These are phyloP conservation scores for Backusella macrospora DNA, from an alignment of 192 early-diverging fungal species.

Conservation along the genomic window DNA sequence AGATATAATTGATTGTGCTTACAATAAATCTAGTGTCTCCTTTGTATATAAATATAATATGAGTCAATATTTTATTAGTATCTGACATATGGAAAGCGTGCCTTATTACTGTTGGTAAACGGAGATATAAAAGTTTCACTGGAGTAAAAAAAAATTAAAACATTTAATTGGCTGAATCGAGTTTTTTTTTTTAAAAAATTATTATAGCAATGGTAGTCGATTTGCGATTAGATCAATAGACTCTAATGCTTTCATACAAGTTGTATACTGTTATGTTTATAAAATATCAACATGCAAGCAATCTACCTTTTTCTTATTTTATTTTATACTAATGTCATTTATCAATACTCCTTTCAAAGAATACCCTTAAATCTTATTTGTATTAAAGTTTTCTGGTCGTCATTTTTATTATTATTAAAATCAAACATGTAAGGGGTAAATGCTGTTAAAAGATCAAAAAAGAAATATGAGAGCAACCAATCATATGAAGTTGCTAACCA, in stretches of 20 bases:
- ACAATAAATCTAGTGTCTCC: too few relatives aligned
- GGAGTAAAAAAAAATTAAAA: background rate
- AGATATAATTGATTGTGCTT: too few relatives aligned
- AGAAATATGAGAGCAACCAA: background rate
- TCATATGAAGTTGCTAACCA: background rate
- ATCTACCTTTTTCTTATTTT: too few relatives aligned
- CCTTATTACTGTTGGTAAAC: too few relatives aligned
- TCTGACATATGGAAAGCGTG: background rate
- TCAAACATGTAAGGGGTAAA: background rate
- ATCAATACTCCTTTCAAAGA: background rate
- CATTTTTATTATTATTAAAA: conserved; percentile 2
- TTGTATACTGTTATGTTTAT: too few relatives aligned
- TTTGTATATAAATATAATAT: too few relatives aligned
- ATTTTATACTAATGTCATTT: too few relatives aligned
- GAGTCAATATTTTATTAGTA: too few relatives aligned
- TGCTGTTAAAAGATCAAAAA: background rate
- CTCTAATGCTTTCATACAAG: background rate
- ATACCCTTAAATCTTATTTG: background rate
- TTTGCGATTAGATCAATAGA: background rate
- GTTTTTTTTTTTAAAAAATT: background rate
- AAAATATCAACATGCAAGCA: too few relatives aligned
- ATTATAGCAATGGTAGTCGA: background rate
- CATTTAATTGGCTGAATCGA: background rate
- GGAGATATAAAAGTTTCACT: conserved; percentile 2
- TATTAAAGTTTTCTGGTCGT: background rate